These are phyloP conservation scores for Sungouiella thailandica DNA, from an alignment of 805 yeast genomes.

Conservation along the genomic window DNA sequence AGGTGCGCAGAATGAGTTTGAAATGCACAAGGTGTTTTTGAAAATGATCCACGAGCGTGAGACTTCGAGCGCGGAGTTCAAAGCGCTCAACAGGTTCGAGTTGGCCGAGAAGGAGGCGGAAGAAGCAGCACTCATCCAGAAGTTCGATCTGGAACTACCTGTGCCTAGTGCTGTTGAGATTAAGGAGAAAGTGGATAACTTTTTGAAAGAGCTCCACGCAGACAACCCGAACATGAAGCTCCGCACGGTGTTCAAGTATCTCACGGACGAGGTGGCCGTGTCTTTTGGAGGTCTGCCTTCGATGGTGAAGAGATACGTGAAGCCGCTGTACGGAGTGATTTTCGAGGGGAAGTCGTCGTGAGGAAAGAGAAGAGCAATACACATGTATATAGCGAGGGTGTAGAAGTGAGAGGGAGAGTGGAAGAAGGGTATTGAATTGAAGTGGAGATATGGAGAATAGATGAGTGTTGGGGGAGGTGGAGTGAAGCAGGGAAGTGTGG, in stretches of 20 bases:
- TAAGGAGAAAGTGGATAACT: constrained; percentile 22
- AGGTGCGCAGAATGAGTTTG: constrained; percentile 18
- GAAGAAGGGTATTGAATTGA: too few species aligned
- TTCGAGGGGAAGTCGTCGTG: constrained; percentile 2
- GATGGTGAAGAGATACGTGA: constrained; percentile 15
- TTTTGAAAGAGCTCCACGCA: constrained; percentile 13
- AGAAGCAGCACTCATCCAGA: constrained; percentile 41
- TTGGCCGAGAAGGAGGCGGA: constrained; percentile 48
- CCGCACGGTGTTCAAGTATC: constrained; percentile 9
- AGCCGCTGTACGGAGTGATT: constrained; percentile 14
- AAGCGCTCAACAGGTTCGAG: constrained; percentile 43
- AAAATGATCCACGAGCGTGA: constrained; percentile 46
- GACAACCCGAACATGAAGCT: constrained; percentile 3
- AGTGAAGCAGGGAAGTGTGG: too few species aligned
- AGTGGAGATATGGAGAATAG: too few species aligned
- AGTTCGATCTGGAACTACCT: constrained; percentile 37
- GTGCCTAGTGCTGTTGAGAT: constrained; percentile 44
- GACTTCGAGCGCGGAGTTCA: constrained; percentile 47
- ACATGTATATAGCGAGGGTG: constrained; percentile 5
- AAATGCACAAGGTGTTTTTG: constrained; percentile 13
- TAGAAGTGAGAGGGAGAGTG: too few species aligned
- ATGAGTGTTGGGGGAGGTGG: too few species aligned
- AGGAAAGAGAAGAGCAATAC: too few species aligned
- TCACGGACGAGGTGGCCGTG: constrained; percentile 14
- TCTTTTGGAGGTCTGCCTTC: constrained; percentile 18